phyloP scores from a whole-genome alignment of 2,329 filamentous ascomycete genomes.

The Exophiala oligosperma region DNA sequence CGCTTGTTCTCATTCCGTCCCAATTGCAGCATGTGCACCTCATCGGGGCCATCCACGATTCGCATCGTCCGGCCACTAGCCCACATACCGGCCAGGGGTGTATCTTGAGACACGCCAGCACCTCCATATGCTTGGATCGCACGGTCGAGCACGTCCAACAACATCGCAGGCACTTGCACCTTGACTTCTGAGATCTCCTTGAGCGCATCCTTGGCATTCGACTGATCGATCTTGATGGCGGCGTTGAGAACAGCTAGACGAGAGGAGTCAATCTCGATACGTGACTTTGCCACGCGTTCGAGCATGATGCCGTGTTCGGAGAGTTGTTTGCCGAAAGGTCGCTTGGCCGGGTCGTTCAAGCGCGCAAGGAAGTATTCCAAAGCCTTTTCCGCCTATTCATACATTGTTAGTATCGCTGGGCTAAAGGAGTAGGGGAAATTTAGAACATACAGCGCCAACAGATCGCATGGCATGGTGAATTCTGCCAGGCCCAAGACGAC shows the following conservation, averaged over 20 bases:
- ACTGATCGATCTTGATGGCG: constrained; percentile 88
- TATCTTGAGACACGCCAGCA: constrained; percentile 90
- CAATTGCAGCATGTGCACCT: constrained; percentile 74
- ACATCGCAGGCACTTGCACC: constrained; percentile 80
- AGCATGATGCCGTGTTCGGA: constrained; percentile 90
- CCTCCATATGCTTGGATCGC: constrained; percentile 91
- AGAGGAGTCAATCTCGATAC: constrained; percentile 90
- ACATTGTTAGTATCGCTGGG: neutral
- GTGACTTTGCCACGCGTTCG: constrained; percentile 88
- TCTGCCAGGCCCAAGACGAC: constrained; percentile 88
- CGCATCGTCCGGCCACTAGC: constrained; percentile 86
- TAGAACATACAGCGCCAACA: constrained; percentile 66
- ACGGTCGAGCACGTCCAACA: constrained; percentile 85
- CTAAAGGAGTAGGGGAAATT: neutral
- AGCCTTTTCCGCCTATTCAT: constrained; percentile 68
- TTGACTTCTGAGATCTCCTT: constrained; percentile 96
- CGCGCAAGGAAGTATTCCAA: constrained; percentile 94
- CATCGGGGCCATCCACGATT: constrained; percentile 91
- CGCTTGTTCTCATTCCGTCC: constrained; percentile 57
- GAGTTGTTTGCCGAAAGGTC: constrained; percentile 84
- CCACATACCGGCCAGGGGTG: constrained; percentile 69
- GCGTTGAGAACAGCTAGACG: constrained; percentile 90
- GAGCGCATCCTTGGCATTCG: constrained; percentile 83
- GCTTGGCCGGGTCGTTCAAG: constrained; percentile 88
- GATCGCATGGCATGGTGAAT: constrained; percentile 98